Conservation (phyloP, 345 rosid genomes). For the Eucalyptus marginata region DNA sequence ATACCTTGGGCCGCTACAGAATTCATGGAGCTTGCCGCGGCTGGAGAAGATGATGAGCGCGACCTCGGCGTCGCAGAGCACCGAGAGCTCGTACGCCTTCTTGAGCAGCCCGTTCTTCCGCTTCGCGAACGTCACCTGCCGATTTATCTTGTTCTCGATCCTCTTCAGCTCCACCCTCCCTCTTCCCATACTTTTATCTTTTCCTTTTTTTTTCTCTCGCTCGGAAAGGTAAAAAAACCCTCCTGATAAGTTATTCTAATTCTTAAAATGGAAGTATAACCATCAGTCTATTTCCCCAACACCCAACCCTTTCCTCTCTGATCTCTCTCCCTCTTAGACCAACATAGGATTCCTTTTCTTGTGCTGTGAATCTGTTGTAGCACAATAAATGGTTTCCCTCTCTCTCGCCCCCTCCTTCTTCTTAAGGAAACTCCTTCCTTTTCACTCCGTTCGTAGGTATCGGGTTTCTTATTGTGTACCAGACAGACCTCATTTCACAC, state of each 20-base stretch:
- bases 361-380: background rate
- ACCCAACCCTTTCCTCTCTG: background rate
- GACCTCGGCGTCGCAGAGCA: constrained; percentile 70
- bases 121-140: constrained; percentile 76
- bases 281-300: background rate
- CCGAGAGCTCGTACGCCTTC: constrained; percentile 73
- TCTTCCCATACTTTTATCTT: constrained; percentile 31
- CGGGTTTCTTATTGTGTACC: background rate
- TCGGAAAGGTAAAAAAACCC: background rate
- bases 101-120: constrained; percentile 74
- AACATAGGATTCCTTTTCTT: background rate
- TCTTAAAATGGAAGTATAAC: background rate
- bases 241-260: background rate
- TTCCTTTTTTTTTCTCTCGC: background rate
- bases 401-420: background rate
- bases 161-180: constrained; percentile 83
- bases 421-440: background rate
- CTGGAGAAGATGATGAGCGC: constrained; percentile 63
- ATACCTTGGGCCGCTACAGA: constrained; percentile 52
- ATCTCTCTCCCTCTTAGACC: background rate
- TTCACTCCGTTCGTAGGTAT: background rate
- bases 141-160: constrained; percentile 70
- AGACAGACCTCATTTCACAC: background rate
- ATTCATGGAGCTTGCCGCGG: constrained; percentile 63
- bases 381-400: background rate